These are phyloP conservation scores for Hyaloscypha bicolor DNA, from an alignment of 495 filamentous ascomycete genomes.

Conservation along the genomic window DNA sequence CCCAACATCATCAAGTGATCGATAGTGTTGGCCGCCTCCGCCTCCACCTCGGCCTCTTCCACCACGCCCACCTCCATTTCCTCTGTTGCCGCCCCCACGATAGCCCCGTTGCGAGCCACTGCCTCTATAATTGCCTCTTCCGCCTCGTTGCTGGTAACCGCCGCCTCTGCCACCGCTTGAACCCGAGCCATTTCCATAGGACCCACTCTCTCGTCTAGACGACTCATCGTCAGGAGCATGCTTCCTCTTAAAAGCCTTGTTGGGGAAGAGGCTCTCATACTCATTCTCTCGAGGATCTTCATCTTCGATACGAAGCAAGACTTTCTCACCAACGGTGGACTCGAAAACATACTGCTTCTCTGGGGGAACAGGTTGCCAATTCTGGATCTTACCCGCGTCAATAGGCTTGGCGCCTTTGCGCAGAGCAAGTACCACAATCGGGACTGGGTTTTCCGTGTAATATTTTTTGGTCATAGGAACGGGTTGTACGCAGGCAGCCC, in stretches of 20 bases:
- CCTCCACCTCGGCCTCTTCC: constrained; percentile 49
- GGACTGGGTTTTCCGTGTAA: constrained; percentile 74
- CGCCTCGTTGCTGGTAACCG: constrained; percentile 45
- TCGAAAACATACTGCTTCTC: constrained; percentile 71
- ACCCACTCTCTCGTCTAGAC: constrained; percentile 31
- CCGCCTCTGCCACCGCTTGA: constrained; percentile 44
- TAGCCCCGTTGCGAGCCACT: constrained; percentile 30
- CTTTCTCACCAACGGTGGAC: constrained; percentile 83
- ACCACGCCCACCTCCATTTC: constrained; percentile 38
- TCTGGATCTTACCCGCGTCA: constrained; percentile 79
- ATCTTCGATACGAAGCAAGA: constrained; percentile 75
- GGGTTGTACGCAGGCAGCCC: constrained; percentile 80
- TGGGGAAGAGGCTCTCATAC: constrained; percentile 58
- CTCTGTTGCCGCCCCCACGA: constrained; percentile 26
- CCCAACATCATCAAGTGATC: constrained; percentile 48
- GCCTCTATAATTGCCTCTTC: constrained; percentile 39
- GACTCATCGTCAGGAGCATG: constrained; percentile 51
- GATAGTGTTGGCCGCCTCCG: constrained; percentile 49
- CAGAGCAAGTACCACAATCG: constrained; percentile 75
- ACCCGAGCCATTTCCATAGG: constrained; percentile 37
- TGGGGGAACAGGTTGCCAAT: constrained; percentile 77
- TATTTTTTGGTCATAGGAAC: constrained; percentile 62
- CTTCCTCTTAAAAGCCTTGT: constrained; percentile 59
- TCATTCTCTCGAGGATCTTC: constrained; percentile 59
- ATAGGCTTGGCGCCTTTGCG: constrained; percentile 71